A percentile compares a stretch with the other conserved stretches of the same genome.
Evolutionary conservation across 352 stramenopile genomes (phyloP).

Genomic region (Pythium insidiosum): DNA sequence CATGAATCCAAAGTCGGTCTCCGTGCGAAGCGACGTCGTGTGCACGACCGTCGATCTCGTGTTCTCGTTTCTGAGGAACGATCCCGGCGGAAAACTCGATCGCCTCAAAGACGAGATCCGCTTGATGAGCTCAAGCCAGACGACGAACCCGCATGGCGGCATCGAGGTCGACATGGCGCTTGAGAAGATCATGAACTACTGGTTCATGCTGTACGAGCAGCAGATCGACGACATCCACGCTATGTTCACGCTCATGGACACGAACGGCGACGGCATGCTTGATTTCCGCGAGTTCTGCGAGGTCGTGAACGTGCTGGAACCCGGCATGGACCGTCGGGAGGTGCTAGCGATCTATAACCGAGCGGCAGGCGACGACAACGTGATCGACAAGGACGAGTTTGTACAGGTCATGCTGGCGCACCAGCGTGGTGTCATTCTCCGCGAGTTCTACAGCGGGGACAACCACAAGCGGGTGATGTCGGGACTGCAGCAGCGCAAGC

Average conservation of each 20-base stretch:
- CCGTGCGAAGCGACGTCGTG: conserved; percentile 48
- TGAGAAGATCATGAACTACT: conserved; percentile 76
- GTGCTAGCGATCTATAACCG: conserved; percentile 50
- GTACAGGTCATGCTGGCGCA: conserved; percentile 67
- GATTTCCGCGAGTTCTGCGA: conserved; percentile 73
- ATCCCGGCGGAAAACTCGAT: conserved; percentile 26
- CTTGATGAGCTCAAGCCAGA: conserved; percentile 17
- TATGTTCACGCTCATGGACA: conserved; percentile 66
- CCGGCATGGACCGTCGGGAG: conserved; percentile 55
- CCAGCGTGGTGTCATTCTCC: conserved; percentile 54
- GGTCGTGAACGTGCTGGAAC: conserved; percentile 51
- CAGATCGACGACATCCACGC: conserved; percentile 71
- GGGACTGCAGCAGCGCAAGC: conserved; percentile 41
- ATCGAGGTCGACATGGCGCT: conserved; percentile 66
- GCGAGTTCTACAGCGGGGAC: conserved; percentile 45
- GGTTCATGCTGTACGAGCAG: conserved; percentile 68
- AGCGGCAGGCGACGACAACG: conserved; percentile 55
- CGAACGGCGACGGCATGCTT: conserved; percentile 57
- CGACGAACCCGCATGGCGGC: conserved; percentile 2
- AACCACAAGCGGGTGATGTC: conserved; percentile 48
- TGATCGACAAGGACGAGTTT: conserved; percentile 79
- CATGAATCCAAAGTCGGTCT: conserved; percentile 37
- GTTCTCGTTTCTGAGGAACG: conserved; percentile 55
- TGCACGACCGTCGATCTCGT: conserved; percentile 64
- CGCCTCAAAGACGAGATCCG: conserved; percentile 53